A percentile compares a stretch with the other conserved stretches of the same genome.
Conservation (phyloP, 2,329 filamentous ascomycete genomes). For the Daldinia sp. region DNA sequence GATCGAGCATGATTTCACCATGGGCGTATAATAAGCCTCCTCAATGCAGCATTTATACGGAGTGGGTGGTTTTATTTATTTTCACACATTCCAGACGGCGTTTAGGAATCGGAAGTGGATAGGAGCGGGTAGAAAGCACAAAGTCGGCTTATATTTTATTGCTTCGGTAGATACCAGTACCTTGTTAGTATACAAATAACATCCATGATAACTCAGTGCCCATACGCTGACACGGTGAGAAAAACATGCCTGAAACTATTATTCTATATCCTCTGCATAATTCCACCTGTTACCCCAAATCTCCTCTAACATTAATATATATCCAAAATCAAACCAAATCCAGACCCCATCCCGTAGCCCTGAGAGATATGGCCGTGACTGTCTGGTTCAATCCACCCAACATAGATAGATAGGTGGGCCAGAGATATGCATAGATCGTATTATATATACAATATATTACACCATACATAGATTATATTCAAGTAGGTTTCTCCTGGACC, state of each 20-base stretch:
- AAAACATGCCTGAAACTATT: neutral
- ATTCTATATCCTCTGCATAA: neutral
- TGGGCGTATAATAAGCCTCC: conserved; percentile 72
- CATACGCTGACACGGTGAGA: neutral
- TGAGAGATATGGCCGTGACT: neutral
- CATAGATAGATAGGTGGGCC: neutral
- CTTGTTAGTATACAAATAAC: neutral
- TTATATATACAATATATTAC: neutral
- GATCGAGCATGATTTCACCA: conserved; percentile 98
- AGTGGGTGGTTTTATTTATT: conserved; percentile 35
- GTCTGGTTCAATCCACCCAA: neutral
- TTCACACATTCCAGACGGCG: conserved; percentile 20
- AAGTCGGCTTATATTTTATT: conserved; percentile 29
- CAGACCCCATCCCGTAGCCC: too few species aligned
- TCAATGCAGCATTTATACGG: conserved; percentile 12
- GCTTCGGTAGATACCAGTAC: conserved; percentile 21
- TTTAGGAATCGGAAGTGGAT: conserved; percentile 38
- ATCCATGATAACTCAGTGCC: neutral
- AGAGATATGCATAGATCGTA: neutral
- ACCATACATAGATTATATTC: neutral
- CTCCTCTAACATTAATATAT: neutral
- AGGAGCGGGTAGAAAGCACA: conserved; percentile 23
- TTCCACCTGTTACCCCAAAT: neutral
- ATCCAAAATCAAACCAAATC: neutral
- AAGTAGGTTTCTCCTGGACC: conserved; percentile 17